Base-by-base conservation (phyloP, 1,139 yeast species). In the Debaryomycetaceae sp. region DNA sequence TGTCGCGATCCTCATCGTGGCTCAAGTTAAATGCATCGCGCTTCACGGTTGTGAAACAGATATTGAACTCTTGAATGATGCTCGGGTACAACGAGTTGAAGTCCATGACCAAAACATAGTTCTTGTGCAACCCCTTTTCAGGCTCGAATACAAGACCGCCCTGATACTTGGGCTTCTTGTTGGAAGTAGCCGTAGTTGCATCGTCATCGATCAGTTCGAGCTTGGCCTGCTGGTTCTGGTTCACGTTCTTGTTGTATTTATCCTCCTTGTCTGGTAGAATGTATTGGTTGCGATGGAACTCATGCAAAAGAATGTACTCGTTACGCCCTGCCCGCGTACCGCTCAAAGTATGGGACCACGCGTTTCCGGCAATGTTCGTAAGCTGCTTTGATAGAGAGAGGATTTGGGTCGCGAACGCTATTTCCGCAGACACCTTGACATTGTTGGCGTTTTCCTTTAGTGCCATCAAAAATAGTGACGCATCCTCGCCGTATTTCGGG, bases 131-230 rank as follows among this genome's bases (percentile, higher is more conserved):
- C 1, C 99, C 98, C 49, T 80, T 83, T 46, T 82, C 96, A 0
- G 99, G 99, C 39, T 90, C 98, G 53, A 92, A 83, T 26, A 92
- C 99, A 43, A 85, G 69, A 49, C 99, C 96, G 64, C 99, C 99
- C 53, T 83, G 87, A 53, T 63, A 92, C 50, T 86, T 86, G 14
- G 93, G 78, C 49, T 82, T 83, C 43, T 75, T 76, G 49, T 75
- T 77, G 5, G 77, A 68, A 3, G 71, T 62, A 1, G 55, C 60
- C 3, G 71, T 60, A 1, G 62, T 51, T 4, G 64, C 67, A 27
- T 65, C 71, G 18, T 65, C 77, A 16, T 62, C 73, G 26, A 53
- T 47, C 7, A 55, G 43, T 39, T 61, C 68, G 29, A 56, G 40
- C 34, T 49, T 52, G 2, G 64, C 63, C 30, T 55, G 62, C 31